phyloP scores from a whole-genome alignment of 352 stramenopile species.

The Pythium oligandrum region DNA sequence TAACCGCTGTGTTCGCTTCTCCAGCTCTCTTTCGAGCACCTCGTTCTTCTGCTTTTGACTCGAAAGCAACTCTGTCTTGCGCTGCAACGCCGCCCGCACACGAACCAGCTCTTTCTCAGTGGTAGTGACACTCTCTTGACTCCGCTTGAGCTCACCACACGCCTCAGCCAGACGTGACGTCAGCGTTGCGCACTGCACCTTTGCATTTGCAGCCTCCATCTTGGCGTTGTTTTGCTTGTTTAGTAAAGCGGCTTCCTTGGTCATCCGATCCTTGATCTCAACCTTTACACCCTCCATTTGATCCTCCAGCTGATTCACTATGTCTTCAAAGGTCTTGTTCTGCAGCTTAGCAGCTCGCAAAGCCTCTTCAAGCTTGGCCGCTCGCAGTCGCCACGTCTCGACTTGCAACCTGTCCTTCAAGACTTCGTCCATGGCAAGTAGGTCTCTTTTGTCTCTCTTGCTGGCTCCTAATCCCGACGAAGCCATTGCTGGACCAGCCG shows the following conservation, averaged over 20 bases:
- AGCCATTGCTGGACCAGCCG: background rate
- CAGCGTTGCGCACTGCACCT: slow-evolving; percentile 24
- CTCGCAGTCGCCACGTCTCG: slow-evolving; percentile 25
- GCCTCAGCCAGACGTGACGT: slow-evolving; percentile 29
- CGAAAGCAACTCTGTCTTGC: slow-evolving; percentile 42
- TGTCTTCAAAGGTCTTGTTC: slow-evolving; percentile 50
- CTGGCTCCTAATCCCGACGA: slow-evolving; percentile 5
- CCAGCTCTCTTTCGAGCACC: slow-evolving; percentile 23
- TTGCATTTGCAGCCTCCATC: slow-evolving; percentile 24
- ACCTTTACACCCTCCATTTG: slow-evolving; percentile 30
- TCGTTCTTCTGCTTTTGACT: slow-evolving; percentile 34
- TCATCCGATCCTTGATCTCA: slow-evolving; percentile 29
- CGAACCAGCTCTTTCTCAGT: slow-evolving; percentile 25
- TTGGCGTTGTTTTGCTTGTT: slow-evolving; percentile 24
- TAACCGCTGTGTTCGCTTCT: slow-evolving; percentile 18
- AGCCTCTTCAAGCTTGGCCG: slow-evolving; percentile 30
- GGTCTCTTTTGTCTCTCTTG: slow-evolving; percentile 3
- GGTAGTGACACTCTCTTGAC: slow-evolving; percentile 11
- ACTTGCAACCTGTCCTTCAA: slow-evolving; percentile 8
- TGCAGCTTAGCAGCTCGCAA: slow-evolving; percentile 27
- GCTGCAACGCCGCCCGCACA: slow-evolving; percentile 30
- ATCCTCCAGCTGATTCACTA: slow-evolving; percentile 29
- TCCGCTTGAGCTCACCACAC: slow-evolving; percentile 26
- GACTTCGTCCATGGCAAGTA: background rate
- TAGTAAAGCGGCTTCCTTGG: slow-evolving; percentile 19